Evolutionary conservation across 2,329 filamentous ascomycete genomes (phyloP), one percentile per base, ranked within the genome.

Genomic region (Apiospora saccharicola): DNA sequence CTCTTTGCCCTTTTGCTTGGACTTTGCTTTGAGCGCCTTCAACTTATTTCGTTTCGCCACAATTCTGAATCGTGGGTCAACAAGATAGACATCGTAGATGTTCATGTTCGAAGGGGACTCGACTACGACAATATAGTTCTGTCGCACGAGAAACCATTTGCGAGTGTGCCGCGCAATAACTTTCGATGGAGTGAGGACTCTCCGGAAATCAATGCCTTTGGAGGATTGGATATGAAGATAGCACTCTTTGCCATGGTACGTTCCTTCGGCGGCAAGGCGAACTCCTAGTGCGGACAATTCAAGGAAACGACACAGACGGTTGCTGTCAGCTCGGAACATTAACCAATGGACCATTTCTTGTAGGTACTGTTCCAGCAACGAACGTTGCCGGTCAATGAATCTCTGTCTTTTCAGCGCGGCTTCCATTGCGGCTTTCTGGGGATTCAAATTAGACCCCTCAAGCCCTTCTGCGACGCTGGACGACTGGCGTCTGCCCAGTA

Each of bases 101-200:
- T 98, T 96, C 93, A 98, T 97, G 77, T 97, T 97, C 81, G 98
- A 96, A 0, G 96, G 96, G 0, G 96, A 98, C 80, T 98, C 96
- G n/a, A 98, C 95, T 77, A 96, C 98, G 64, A 98, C 96, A 73
- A 99, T 92, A 79, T 99, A 99, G 84, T 95, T 98, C 82, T 98
- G 95, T 70, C 96, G 89, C n/a, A 99, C 95, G 26, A 98, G 86
- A 80, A 99, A 99, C 96, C 96, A 99, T 81, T 98, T 98, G 24
- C 95, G 94, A 73, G 91, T 93, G 82, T 98, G 95, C 16, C 95
- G 90, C 70, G 91, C 90, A 79, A 95, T 93, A 74, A 98, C 88
- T 77, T 95, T 91, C 70, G 90, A 87, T 0, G 94, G 94, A 2
- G 92, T 95, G 79, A 96, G 86, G 46, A 95, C 92, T 75, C 92